Percentiles rank a stretch among this genome's conserved stretches.
These are phyloP conservation scores for Ceratocystis albifundus DNA, from an alignment of 2,329 filamentous ascomycete species.

Conservation along the genomic window DNA sequence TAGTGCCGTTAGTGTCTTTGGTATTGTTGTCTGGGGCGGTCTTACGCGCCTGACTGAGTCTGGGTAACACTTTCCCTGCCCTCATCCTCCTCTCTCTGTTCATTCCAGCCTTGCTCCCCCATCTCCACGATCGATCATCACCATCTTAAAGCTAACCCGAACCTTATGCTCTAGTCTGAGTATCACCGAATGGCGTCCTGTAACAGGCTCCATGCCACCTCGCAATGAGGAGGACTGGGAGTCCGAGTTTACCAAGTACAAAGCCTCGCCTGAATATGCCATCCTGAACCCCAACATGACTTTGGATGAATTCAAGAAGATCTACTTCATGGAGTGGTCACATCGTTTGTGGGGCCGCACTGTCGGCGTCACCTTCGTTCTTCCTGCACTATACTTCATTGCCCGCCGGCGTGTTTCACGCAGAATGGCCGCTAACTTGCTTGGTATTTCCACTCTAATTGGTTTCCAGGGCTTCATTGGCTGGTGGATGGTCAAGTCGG, in stretches of 20 bases:
- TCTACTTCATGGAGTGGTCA: slow-evolving; percentile 99
- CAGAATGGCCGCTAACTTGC: slow-evolving; percentile 63
- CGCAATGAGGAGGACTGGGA: slow-evolving; percentile 74
- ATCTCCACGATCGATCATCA: too few species aligned
- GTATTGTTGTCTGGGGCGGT: slow-evolving; percentile 90
- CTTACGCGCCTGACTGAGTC: slow-evolving; percentile 91
- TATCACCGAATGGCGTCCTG: slow-evolving; percentile 97
- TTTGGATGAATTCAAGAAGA: slow-evolving; percentile 89
- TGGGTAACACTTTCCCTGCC: slow-evolving; percentile 47
- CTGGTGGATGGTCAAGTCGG: slow-evolving; percentile 99
- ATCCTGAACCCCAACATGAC: slow-evolving; percentile 89
- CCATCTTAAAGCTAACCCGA: neutral
- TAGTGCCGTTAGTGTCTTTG: slow-evolving; percentile 87
- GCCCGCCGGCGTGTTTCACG: slow-evolving; percentile 64
- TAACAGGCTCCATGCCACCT: slow-evolving; percentile 83
- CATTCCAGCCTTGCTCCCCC: neutral
- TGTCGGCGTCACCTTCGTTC: slow-evolving; percentile 77
- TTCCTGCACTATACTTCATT: slow-evolving; percentile 83
- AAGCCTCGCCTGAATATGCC: slow-evolving; percentile 81
- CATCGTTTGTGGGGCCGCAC: slow-evolving; percentile 90
- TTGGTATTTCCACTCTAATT: slow-evolving; percentile 77
- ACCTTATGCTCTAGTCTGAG: slow-evolving; percentile 53
- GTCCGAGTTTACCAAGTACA: slow-evolving; percentile 85
- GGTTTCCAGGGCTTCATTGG: slow-evolving; percentile 91
- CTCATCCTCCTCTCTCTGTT: neutral